These are phyloP conservation scores for Plectosphaerella sp. DNA, from an alignment of 2,329 filamentous ascomycete species.

Conservation along the genomic window DNA sequence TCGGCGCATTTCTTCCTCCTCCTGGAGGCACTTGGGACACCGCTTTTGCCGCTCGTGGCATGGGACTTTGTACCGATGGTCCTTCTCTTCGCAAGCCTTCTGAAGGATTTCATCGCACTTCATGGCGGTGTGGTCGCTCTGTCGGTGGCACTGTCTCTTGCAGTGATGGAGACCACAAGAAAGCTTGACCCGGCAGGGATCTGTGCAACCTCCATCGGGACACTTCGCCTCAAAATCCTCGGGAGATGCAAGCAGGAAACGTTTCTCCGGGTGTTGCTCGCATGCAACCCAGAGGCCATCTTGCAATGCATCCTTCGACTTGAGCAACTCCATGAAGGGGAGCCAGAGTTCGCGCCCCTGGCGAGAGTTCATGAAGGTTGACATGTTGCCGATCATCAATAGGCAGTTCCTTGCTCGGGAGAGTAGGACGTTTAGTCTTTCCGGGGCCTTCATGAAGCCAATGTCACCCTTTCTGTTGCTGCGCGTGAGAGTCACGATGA, in stretches of 20 bases:
- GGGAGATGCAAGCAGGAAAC: conserved; percentile 37
- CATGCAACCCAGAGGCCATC: conserved; percentile 59
- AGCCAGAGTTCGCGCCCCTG: conserved; percentile 56
- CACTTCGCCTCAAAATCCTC: conserved; percentile 57
- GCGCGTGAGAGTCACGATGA: conserved; percentile 63
- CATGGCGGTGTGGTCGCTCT: conserved; percentile 51
- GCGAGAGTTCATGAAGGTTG: conserved; percentile 58
- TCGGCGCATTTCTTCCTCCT: conserved; percentile 39
- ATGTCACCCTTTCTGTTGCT: conserved; percentile 62
- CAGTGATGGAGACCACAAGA: conserved; percentile 58
- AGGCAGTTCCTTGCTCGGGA: conserved; percentile 62
- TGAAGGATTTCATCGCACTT: conserved; percentile 29
- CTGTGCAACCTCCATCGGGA: conserved; percentile 66
- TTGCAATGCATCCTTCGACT: conserved; percentile 44
- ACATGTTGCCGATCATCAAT: conserved; percentile 66
- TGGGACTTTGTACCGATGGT: conserved; percentile 40
- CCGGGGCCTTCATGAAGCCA: conserved; percentile 63
- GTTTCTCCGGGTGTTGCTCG: conserved; percentile 50
- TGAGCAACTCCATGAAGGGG: conserved; percentile 52
- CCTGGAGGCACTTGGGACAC: conserved; percentile 49
- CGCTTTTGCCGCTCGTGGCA: conserved; percentile 36
- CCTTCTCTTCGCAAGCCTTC: conserved; percentile 43
- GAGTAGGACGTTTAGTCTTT: conserved; percentile 66
- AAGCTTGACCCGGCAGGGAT: conserved; percentile 51
- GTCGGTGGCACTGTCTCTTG: conserved; percentile 55